These are phyloP conservation scores for Phytophthora aleatoria DNA, from an alignment of 352 stramenopile species.

Conservation along the genomic window DNA sequence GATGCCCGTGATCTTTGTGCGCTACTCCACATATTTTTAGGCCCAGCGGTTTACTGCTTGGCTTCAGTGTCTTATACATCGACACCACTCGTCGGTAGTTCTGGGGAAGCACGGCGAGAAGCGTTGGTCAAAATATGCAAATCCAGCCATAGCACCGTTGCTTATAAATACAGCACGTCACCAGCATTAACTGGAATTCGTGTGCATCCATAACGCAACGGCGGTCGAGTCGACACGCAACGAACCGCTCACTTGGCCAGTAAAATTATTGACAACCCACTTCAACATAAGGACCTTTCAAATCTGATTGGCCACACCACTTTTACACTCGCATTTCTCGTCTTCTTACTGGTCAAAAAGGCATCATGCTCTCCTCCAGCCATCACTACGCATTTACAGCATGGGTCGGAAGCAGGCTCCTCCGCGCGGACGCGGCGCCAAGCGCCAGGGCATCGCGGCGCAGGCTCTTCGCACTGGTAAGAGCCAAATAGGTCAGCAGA, in stretches of 20 bases:
- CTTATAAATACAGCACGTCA: constrained; percentile 7
- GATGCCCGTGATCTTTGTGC: constrained; percentile 13
- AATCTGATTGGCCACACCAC: neutral
- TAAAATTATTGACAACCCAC: neutral
- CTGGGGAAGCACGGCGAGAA: neutral
- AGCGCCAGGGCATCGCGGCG: constrained; percentile 34
- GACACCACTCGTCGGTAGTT: neutral
- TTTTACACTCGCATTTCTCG: neutral
- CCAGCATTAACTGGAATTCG: neutral
- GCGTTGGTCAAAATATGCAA: constrained; percentile 4
- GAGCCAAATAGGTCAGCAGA: constrained; percentile 31
- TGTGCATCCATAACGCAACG: constrained; percentile 11
- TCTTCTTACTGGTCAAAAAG: constrained; percentile 10
- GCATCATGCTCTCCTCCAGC: constrained; percentile 21
- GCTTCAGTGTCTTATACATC: constrained; percentile 29
- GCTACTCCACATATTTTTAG: constrained; percentile 25
- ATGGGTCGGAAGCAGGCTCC: constrained; percentile 33
- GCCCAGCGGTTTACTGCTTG: constrained; percentile 7
- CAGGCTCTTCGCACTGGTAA: constrained; percentile 30
- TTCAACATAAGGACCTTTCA: neutral
- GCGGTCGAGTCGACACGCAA: constrained; percentile 8
- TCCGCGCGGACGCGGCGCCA: constrained; percentile 26
- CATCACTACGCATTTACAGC: constrained; percentile 8
- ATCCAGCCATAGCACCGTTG: neutral
- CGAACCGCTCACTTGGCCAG: constrained; percentile 18